A percentile compares a stretch with the other conserved stretches of the same genome.
Conservation (phyloP, 2,329 filamentous ascomycete species). For the Alternaria alternata region DNA sequence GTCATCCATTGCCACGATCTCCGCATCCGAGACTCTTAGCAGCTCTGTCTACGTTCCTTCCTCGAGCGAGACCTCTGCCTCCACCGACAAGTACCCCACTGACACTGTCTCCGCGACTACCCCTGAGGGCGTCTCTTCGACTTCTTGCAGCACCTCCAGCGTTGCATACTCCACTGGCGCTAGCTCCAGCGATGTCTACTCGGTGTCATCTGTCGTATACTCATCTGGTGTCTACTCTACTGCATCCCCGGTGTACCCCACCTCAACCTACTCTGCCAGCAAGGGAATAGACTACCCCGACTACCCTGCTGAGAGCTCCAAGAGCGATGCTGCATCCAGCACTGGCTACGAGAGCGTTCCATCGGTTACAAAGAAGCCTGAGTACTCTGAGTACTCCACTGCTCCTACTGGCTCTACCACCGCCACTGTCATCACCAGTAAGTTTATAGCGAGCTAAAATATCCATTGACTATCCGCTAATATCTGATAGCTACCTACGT, state of each 20-base stretch:
- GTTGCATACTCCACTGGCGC: slow-evolving; percentile 14
- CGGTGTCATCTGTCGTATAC: background rate
- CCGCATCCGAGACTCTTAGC: background rate
- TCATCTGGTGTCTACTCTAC: slow-evolving; percentile 2
- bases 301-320: slow-evolving; percentile 10
- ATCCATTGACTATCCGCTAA: background rate
- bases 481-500: slow-evolving; percentile 35
- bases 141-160: slow-evolving; percentile 26
- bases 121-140: slow-evolving; percentile 21
- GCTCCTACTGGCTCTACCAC: slow-evolving; percentile 23
- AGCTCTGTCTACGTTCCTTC: slow-evolving; percentile 3
- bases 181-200: slow-evolving; percentile 5
- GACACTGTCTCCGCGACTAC: slow-evolving; percentile 11
- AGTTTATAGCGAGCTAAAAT: background rate
- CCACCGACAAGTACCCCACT: slow-evolving; percentile 1
- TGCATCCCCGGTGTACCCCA: slow-evolving; percentile 4
- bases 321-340: slow-evolving; percentile 14
- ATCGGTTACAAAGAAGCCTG: slow-evolving; percentile 27
- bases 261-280: slow-evolving; percentile 7
- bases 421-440: slow-evolving; percentile 30
- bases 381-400: slow-evolving; percentile 18
- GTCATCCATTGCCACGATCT: slow-evolving; percentile 6
- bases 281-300: slow-evolving; percentile 9
- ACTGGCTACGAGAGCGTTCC: slow-evolving; percentile 16
- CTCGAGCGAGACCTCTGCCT: background rate